Evolutionary conservation across 306 rosid genomes (phyloP).

Genomic region (Inga leiocalycina): DNA sequence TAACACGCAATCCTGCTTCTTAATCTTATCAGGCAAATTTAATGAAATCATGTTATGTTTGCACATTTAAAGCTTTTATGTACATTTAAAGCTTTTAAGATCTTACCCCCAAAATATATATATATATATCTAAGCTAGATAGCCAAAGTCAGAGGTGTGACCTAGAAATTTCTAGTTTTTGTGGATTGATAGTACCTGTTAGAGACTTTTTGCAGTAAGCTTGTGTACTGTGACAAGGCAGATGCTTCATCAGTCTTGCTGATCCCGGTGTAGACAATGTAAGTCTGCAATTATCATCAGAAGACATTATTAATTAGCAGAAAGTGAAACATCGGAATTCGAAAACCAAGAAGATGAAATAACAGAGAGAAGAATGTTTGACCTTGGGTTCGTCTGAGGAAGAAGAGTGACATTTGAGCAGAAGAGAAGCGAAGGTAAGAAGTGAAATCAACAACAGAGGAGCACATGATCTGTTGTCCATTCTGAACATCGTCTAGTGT

Average conservation of each 20-base stretch:
- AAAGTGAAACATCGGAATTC: conserved; percentile 10
- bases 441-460: conserved; percentile 16
- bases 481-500: background rate
- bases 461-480: conserved; percentile 13
- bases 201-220: conserved; percentile 37
- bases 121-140: too few relatives aligned
- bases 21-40: background rate
- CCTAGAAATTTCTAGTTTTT: background rate
- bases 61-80: background rate
- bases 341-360: background rate
- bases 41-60: background rate
- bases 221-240: conserved; percentile 29
- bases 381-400: conserved; percentile 29
- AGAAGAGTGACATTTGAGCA: conserved; percentile 27
- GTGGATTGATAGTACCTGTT: conserved; percentile 35
- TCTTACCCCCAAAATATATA: too few relatives aligned
- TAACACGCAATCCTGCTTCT: background rate
- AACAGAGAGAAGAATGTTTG: background rate
- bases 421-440: conserved; percentile 17
- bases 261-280: conserved; percentile 51
- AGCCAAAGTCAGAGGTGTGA: background rate
- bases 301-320: background rate
- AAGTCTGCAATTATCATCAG: conserved; percentile 38
- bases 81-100: background rate
- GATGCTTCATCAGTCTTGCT: conserved; percentile 22